Conservation (phyloP, 2,329 filamentous ascomycete species). For the Aureobasidium pullulans region DNA sequence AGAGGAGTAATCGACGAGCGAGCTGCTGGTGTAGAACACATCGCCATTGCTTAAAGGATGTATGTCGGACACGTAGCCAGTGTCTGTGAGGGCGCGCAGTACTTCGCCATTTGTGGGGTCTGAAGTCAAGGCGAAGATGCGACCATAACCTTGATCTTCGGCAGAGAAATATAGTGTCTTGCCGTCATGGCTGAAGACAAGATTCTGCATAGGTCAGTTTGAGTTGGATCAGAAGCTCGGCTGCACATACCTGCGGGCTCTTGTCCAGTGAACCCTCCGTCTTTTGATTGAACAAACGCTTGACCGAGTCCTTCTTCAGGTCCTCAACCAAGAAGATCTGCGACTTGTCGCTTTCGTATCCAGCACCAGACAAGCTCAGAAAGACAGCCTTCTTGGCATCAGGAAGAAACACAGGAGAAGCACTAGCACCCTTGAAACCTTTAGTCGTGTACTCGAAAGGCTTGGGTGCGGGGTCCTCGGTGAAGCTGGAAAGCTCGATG, state of each 20-base stretch:
- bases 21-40: constrained; percentile 61
- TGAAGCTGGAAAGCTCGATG: constrained; percentile 56
- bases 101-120: constrained; percentile 20
- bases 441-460: constrained; percentile 52
- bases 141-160: constrained; percentile 58
- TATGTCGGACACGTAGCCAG: constrained; percentile 50
- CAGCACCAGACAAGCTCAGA: constrained; percentile 65
- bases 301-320: constrained; percentile 43
- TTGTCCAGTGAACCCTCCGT: constrained; percentile 56
- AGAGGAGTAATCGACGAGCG: constrained; percentile 63
- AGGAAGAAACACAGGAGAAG: constrained; percentile 64
- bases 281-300: constrained; percentile 54
- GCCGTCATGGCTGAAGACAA: constrained; percentile 48
- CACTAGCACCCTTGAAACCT: constrained; percentile 56
- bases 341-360: constrained; percentile 77
- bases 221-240: neutral
- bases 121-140: constrained; percentile 56
- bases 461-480: constrained; percentile 42
- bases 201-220: constrained; percentile 15
- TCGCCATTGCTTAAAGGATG: constrained; percentile 43
- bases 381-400: constrained; percentile 67
- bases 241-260: constrained; percentile 42
- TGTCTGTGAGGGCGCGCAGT: constrained; percentile 44
- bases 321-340: constrained; percentile 59
- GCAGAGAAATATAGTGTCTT: constrained; percentile 64